A percentile compares a stretch with the other conserved stretches of the same genome.
Conservation (phyloP, 75 land plant genomes). For the Pinus tabuliformis region DNA sequence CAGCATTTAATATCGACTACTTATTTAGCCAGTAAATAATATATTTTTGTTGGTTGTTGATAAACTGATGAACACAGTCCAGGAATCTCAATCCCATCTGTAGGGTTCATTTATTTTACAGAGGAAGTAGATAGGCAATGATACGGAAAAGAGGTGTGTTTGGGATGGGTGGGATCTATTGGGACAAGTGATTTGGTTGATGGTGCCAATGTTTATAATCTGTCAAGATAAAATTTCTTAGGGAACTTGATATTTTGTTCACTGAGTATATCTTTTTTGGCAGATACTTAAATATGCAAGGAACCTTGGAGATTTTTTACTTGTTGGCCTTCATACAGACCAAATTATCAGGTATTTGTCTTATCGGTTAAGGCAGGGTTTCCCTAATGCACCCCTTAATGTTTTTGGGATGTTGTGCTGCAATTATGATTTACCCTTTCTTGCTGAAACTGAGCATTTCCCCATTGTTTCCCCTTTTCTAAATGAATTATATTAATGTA, state of each 20-base stretch:
- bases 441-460: neutral
- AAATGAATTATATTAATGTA: neutral
- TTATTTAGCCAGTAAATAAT: neutral
- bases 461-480: neutral
- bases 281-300: conserved; percentile 83
- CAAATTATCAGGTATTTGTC: conserved; percentile 78
- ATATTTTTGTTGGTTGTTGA: neutral
- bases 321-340: conserved; percentile 95
- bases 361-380: neutral
- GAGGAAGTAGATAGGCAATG: neutral
- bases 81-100: neutral
- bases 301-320: conserved; percentile 86
- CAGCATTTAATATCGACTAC: neutral
- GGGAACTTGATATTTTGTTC: neutral
- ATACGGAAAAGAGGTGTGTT: neutral
- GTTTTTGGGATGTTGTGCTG: neutral
- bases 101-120: neutral
- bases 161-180: neutral
- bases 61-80: neutral
- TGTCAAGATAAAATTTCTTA: neutral
- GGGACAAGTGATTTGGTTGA: conserved; percentile 3
- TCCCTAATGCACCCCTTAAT: neutral
- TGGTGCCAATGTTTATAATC: neutral
- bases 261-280: conserved; percentile 2
- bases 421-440: neutral